Base-by-base conservation (phyloP, 768 basidiomycete species). In the Suillus variegatus region DNA sequence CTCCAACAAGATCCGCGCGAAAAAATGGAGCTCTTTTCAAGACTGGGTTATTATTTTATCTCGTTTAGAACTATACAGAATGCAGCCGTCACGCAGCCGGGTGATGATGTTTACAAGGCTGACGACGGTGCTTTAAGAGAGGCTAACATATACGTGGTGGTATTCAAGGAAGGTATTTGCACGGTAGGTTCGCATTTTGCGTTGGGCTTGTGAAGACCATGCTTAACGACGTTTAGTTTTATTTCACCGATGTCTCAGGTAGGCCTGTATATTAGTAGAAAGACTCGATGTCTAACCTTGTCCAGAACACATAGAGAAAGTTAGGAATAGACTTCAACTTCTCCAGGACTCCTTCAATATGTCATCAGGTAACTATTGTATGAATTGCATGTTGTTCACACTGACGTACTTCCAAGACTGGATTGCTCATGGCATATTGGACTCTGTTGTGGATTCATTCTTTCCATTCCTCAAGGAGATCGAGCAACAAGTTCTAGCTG, bases 391-490 rank as follows among this genome's bases (percentile, higher is more conserved):
- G 36, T 55, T 43, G 14, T 46, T 43, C 35, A 61, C 54, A 14
- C 44, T 40, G 25, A 44, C 22, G 32, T 35, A 35, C 44, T 25
- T 41, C 38, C 10, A 41, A 94, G 95, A 95, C 73, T 97, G 94
- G 94, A 93, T 98, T 68, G 94, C 94, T 0, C 95, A 98, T 75
- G 92, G 90, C 25, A 84, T 97, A 63, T 80, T 98, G 68, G 96
- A 97, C 72, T 96, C 94, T 1, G 88, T 98, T 61, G 95, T 98
- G 25, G 95, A 98, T 73, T 90, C 93, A 1, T 96, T 96, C 78
- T 94, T 95, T 74, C 94, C 94, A 1, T 83, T 94, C 65, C 80
- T 95, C 65, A 85, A 89, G 68, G 87, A 88, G 65, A 90, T 97
- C 44, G 93, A 93, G 71, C 82, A 82, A 56, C 95, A 97, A 72